These are phyloP conservation scores for Elaeis oleifera DNA, from an alignment of 202 grass and related monocot species.

Conservation along the genomic window DNA sequence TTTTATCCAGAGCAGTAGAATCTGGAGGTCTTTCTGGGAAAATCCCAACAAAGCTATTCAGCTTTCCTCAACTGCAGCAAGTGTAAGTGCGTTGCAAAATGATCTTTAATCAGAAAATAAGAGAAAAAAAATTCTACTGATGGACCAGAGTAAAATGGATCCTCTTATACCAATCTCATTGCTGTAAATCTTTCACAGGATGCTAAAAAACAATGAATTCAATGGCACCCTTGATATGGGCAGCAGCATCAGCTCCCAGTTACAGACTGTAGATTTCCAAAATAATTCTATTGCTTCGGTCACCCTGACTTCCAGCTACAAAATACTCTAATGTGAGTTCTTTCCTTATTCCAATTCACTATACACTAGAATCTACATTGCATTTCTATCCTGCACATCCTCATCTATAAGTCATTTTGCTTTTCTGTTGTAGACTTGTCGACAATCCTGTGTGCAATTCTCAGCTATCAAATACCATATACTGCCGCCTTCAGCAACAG, in stretches of 20 bases:
- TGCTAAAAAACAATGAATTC: conserved; percentile 35
- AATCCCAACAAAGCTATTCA: conserved; percentile 42
- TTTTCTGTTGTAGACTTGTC: conserved; percentile 40
- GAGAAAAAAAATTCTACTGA: no score
- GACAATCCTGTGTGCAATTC: conserved; percentile 56
- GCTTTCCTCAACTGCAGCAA: conserved; percentile 38
- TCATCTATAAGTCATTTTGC: background rate
- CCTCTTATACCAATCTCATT: background rate
- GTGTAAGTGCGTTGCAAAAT: conserved; percentile 36
- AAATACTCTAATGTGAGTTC: conserved; percentile 28
- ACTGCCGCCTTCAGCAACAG: conserved; percentile 35
- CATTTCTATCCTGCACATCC: conserved; percentile 12
- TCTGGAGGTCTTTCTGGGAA: conserved; percentile 23
- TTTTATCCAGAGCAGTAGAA: conserved; percentile 37
- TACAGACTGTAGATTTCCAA: conserved; percentile 47
- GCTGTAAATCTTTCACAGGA: conserved; percentile 28
- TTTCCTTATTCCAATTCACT: no score
- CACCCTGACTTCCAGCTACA: conserved; percentile 22
- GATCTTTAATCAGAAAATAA: background rate
- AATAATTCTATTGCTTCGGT: conserved; percentile 25
- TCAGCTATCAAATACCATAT: conserved; percentile 20
- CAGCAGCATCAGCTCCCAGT: conserved; percentile 20
- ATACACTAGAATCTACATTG: background rate
- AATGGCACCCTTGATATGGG: conserved; percentile 25
- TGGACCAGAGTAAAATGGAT: no score